Evolutionary conservation across 1,139 yeast genomes (phyloP), one percentile per base, ranked within the genome.

Genomic region (Diutina scorzettiae): DNA sequence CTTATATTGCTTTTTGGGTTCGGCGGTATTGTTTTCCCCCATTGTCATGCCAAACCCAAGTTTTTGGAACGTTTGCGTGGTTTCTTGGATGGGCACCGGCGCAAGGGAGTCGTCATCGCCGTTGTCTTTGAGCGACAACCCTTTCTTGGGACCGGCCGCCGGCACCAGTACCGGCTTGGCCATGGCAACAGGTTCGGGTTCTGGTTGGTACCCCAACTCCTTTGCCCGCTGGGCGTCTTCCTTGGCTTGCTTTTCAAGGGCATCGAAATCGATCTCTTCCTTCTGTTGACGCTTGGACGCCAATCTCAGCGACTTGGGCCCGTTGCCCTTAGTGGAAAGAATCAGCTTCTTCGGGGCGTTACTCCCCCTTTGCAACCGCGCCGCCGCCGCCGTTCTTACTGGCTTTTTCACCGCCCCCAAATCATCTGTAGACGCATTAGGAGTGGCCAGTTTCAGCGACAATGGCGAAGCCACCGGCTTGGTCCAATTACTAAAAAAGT

Each of bases 401-500:
- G 33, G 41, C 32, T 37, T 37, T 36, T 47, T 45, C n/a, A n/a
- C n/a, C 4, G 41, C 37, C 27, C 37, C 23, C 4, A 40, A 25
- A 4, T 46, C 50, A 12, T 45, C 49, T 28, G 45, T 20, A 17
- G 19, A 12, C 8, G 41, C 42, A 17, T 34, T 34, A n/a, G 80
- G 80, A 1, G 79, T 73, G 33, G 57, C 57, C 40, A 63, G 64
- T 46, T 72, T 63, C 11, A 83, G 75, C 5, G 64, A 64, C 45
- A 75, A 57, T 12, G 78, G 75, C 11, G 84, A 76, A 43, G 58
- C 57, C 42, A 75, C 62, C 21, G 94, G 91, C 56, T 85, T 84
- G 47, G 85, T 86, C 94, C 95, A 87, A 58, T 77, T 81, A 44
- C 94, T 73, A 63, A 93, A 91, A 60, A 91, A 91, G 59, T 87